Evolutionary conservation across 1,139 yeast genomes (phyloP).

Genomic region (Candida buenavistaensis): DNA sequence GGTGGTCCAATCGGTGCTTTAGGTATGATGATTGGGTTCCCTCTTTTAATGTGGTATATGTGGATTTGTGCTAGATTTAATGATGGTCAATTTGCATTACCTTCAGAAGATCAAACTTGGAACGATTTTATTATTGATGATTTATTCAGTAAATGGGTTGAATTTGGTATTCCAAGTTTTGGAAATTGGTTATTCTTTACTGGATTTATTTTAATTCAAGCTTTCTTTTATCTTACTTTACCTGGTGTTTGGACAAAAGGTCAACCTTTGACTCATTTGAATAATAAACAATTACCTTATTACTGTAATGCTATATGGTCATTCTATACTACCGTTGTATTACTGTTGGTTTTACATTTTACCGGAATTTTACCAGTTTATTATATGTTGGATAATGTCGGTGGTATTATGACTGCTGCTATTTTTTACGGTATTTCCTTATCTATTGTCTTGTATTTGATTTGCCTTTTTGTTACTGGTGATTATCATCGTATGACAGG

Average conservation of each 20-base stretch:
- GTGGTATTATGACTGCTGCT: conserved; percentile 90
- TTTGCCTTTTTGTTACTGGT: conserved; percentile 63
- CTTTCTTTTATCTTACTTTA: conserved; percentile 72
- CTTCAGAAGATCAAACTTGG: conserved; percentile 60
- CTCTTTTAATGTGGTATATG: conserved; percentile 92
- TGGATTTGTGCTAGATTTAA: conserved; percentile 88
- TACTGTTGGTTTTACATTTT: conserved; percentile 64
- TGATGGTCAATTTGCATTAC: conserved; percentile 71
- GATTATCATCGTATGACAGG: conserved; percentile 92
- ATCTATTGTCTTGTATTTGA: conserved; percentile 61
- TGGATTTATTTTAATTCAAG: conserved; percentile 70
- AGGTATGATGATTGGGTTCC: conserved; percentile 94
- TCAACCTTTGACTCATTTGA: conserved; percentile 80
- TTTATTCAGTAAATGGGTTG: conserved; percentile 46
- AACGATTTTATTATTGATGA: conserved; percentile 46
- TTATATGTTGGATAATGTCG: conserved; percentile 76
- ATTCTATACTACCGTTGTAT: conserved; percentile 64
- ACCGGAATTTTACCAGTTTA: conserved; percentile 73
- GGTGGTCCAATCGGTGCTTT: conserved; percentile 93
- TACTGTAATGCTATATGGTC: conserved; percentile 91
- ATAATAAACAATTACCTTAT: conserved; percentile 81
- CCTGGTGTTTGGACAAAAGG: conserved; percentile 98
- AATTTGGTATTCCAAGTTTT: conserved; percentile 68
- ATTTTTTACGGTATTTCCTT: conserved; percentile 73
- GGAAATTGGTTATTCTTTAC: conserved; percentile 71